phyloP scores from a whole-genome alignment of 371 early-diverging fungal species.

The Apophysomyces variabilis region DNA sequence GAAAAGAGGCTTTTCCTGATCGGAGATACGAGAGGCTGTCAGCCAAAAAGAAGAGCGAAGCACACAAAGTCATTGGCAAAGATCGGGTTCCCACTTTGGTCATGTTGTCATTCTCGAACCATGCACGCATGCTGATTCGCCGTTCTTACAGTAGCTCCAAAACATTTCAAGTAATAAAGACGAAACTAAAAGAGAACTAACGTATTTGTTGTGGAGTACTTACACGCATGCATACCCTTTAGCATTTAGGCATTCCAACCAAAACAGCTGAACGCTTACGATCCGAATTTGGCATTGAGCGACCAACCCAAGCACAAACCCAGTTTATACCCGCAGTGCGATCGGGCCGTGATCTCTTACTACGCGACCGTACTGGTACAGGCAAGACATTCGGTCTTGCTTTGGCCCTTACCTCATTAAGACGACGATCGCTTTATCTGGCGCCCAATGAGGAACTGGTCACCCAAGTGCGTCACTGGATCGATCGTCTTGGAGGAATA shows the following conservation, averaged over 20 bases:
- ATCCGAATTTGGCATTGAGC: slow-evolving; percentile 44
- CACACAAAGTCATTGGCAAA: neutral
- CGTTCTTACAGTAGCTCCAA: neutral
- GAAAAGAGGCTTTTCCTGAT: too few relatives aligned
- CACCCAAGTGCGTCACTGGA: slow-evolving; percentile 70
- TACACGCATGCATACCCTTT: neutral
- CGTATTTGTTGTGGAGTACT: too few relatives aligned
- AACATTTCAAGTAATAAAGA: neutral
- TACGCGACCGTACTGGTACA: slow-evolving; percentile 79
- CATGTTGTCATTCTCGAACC: neutral
- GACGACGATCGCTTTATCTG: slow-evolving; percentile 66
- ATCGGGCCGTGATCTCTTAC: slow-evolving; percentile 59
- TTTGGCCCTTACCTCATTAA: slow-evolving; percentile 45
- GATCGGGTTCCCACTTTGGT: too few relatives aligned
- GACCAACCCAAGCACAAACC: slow-evolving; percentile 59
- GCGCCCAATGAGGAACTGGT: slow-evolving; percentile 92
- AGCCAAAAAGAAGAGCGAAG: neutral
- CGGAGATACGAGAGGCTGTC: too few relatives aligned
- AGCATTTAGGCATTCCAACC: slow-evolving; percentile 59
- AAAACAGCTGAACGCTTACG: slow-evolving; percentile 51
- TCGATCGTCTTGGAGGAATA: slow-evolving; percentile 15
- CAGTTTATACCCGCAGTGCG: slow-evolving; percentile 62
- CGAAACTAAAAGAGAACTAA: too few relatives aligned
- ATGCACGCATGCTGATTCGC: neutral
- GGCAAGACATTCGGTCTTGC: slow-evolving; percentile 82